Percentiles rank a stretch among this genome's conserved stretches.
Evolutionary conservation across 768 basidiomycete species (phyloP).

Genomic region (Phaeotremella skinneri): DNA sequence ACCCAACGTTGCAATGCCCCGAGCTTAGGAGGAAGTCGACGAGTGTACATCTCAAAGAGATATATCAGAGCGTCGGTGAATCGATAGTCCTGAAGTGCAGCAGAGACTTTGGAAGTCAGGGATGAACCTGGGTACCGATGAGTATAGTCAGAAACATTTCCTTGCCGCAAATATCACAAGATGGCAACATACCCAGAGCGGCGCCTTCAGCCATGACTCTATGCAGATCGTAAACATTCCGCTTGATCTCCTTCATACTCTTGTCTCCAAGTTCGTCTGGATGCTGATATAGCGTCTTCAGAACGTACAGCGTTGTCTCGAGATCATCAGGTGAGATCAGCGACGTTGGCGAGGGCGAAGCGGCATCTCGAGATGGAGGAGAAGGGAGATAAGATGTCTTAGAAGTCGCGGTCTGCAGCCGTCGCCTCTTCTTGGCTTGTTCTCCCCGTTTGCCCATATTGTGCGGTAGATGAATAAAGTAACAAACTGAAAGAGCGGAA

Average conservation of each 20-base stretch:
- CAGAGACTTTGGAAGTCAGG: constrained; percentile 37
- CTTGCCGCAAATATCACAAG: not conserved
- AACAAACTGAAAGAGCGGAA: too few species aligned
- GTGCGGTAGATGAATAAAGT: not conserved
- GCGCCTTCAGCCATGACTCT: constrained; percentile 39
- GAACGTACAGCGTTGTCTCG: constrained; percentile 35
- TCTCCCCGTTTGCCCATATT: not conserved
- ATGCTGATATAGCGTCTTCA: constrained; percentile 32
- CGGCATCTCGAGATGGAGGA: constrained; percentile 13
- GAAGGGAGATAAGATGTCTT: constrained; percentile 3
- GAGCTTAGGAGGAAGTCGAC: constrained; percentile 57
- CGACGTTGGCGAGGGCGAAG: constrained; percentile 1
- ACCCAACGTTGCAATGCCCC: constrained; percentile 62
- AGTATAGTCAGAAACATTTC: constrained; percentile 8
- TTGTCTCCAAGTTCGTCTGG: constrained; percentile 37
- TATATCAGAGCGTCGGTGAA: constrained; percentile 58
- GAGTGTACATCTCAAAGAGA: constrained; percentile 60
- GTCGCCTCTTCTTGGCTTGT: constrained; percentile 8
- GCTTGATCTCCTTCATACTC: constrained; percentile 42
- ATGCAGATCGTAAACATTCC: constrained; percentile 40
- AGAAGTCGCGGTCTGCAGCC: not conserved
- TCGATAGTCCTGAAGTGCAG: constrained; percentile 49
- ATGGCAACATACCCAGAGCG: constrained; percentile 23
- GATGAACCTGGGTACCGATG: constrained; percentile 23
- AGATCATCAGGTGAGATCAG: constrained; percentile 38